These are phyloP conservation scores for Phytopythium boreale DNA, from an alignment of 352 stramenopile species.

Conservation along the genomic window DNA sequence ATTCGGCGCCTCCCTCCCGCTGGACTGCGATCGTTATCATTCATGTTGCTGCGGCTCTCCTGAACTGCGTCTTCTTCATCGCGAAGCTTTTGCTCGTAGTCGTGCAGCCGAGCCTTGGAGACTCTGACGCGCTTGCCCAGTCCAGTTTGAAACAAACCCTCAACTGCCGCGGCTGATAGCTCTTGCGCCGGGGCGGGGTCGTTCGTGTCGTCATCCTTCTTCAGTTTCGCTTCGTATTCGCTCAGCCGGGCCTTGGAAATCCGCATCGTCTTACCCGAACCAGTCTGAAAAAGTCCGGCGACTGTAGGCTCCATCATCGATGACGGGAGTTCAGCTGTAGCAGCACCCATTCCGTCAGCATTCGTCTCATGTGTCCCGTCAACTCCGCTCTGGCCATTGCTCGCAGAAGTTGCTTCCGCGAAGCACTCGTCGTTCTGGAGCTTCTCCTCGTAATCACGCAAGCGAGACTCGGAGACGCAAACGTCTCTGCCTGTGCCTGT, in stretches of 20 bases:
- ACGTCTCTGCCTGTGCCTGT: slow-evolving; percentile 27
- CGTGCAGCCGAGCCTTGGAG: slow-evolving; percentile 21
- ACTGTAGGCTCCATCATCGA: not conserved
- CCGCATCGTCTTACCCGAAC: slow-evolving; percentile 21
- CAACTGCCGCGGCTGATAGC: not conserved
- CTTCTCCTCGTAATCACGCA: slow-evolving; percentile 25
- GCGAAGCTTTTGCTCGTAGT: slow-evolving; percentile 19
- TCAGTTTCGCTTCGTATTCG: slow-evolving; percentile 20
- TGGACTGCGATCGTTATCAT: not conserved
- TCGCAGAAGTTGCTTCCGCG: not conserved
- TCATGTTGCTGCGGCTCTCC: not conserved
- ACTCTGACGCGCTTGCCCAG: slow-evolving; percentile 23
- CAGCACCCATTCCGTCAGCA: not conserved
- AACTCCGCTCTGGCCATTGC: not conserved
- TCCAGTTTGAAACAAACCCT: slow-evolving; percentile 27
- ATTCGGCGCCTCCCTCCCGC: not conserved
- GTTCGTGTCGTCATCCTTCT: not conserved
- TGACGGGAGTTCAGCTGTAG: not conserved
- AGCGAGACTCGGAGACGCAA: slow-evolving; percentile 21
- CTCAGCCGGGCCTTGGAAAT: slow-evolving; percentile 26
- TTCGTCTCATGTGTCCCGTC: not conserved
- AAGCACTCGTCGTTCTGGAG: not conserved
- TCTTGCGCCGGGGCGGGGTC: slow-evolving; percentile 1
- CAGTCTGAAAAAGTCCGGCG: slow-evolving; percentile 25
- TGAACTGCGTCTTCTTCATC: slow-evolving; percentile 13